Percentiles rank a stretch among this genome's conserved stretches.
phyloP scores from a whole-genome alignment of 176 grass and related monocot genomes.

The Oropetium thomaeum region DNA sequence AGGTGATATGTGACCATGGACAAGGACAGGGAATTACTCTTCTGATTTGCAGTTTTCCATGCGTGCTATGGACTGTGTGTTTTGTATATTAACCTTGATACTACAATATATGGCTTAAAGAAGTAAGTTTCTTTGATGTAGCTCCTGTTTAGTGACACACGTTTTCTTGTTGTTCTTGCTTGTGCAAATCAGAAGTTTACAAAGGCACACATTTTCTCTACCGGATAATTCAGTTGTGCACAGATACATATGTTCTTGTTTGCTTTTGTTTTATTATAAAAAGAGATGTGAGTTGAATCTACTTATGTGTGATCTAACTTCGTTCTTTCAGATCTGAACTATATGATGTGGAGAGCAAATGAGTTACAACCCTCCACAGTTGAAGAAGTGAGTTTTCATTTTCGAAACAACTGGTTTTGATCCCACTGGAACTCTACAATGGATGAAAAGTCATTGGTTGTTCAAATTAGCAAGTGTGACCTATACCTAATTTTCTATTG shows the following conservation, averaged over 20 bases:
- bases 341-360: conserved; percentile 53
- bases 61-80: neutral
- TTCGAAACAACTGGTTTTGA: conserved; percentile 4
- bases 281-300: neutral
- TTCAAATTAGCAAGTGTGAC: conserved; percentile 3
- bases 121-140: neutral
- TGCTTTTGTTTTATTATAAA: neutral
- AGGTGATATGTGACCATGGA: neutral
- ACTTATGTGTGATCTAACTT: conserved; percentile 14
- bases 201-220: neutral
- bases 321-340: conserved; percentile 53
- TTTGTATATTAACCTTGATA: neutral
- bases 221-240: neutral
- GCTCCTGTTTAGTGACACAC: neutral
- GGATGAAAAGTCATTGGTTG: conserved; percentile 12
- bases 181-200: neutral
- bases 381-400: neutral
- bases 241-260: neutral
- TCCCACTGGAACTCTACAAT: neutral
- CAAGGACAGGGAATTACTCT: neutral
- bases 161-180: conserved; percentile 16
- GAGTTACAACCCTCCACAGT: neutral
- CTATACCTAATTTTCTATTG: conserved; percentile 19
- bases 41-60: neutral
- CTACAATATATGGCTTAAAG: conserved; percentile 6